Evolutionary conservation across 1,284 basidiomycete species (phyloP).

Genomic region (Leccinum fuscescens): DNA sequence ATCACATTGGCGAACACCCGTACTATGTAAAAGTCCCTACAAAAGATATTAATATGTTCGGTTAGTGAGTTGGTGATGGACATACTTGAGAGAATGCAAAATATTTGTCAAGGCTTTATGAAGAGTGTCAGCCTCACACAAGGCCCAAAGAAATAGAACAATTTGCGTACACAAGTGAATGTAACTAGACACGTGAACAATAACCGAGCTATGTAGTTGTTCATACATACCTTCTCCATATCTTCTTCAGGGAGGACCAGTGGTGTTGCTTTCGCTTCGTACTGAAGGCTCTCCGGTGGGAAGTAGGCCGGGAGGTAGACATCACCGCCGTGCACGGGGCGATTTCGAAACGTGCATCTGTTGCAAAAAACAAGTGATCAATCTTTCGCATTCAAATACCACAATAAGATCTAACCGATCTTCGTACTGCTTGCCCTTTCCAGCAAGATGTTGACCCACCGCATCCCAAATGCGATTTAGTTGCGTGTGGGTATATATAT

Average conservation of each 20-base stretch:
- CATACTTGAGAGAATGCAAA: constrained; percentile 55
- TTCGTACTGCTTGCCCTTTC: constrained; percentile 55
- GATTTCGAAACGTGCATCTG: constrained; percentile 47
- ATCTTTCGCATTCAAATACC: not conserved
- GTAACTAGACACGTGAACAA: constrained; percentile 30
- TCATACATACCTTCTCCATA: constrained; percentile 22
- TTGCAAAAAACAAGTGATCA: not conserved
- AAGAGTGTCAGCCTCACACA: constrained; percentile 2
- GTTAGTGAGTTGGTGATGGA: not conserved
- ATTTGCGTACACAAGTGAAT: constrained; percentile 31
- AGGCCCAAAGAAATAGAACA: no score
- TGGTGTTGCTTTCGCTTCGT: not conserved
- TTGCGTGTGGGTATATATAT: constrained; percentile 61
- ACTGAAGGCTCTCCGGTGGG: constrained; percentile 28
- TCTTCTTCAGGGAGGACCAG: constrained; percentile 23
- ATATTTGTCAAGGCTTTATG: constrained; percentile 60
- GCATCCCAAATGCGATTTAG: constrained; percentile 59
- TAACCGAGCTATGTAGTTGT: not conserved
- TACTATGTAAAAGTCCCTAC: constrained; percentile 55
- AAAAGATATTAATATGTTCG: not conserved
- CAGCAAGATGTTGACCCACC: constrained; percentile 49
- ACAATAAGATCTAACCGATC: constrained; percentile 35
- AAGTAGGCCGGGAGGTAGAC: constrained; percentile 45
- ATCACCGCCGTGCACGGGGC: constrained; percentile 38
- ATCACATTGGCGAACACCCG: constrained; percentile 12